phyloP scores from a whole-genome alignment of 2,329 filamentous ascomycete species.

The Verticillium nubilum region DNA sequence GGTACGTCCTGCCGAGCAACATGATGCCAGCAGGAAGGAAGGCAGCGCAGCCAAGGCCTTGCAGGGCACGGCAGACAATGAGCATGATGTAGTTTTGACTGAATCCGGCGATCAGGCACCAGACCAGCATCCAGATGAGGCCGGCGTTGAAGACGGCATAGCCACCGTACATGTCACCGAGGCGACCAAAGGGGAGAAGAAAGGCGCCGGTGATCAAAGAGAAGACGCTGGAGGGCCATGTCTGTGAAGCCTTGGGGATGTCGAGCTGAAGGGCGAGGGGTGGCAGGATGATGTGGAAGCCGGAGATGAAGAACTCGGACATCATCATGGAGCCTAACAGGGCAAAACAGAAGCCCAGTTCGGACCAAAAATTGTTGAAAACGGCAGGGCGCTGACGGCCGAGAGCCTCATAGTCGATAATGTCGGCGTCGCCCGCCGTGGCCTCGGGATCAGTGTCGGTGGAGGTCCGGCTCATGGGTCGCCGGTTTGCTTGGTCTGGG shows the following conservation, averaged over 20 bases:
- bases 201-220: conserved; percentile 52
- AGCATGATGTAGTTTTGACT: conserved; percentile 63
- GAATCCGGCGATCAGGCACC: conserved; percentile 67
- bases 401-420: conserved; percentile 47
- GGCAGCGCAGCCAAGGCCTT: conserved; percentile 68
- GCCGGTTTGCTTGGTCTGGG: not conserved
- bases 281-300: conserved; percentile 70
- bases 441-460: conserved; percentile 3
- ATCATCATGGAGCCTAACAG: conserved; percentile 59
- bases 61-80: conserved; percentile 66
- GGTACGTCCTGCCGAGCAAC: conserved; percentile 62
- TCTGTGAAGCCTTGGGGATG: conserved; percentile 56
- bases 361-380: conserved; percentile 48
- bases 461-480: not conserved
- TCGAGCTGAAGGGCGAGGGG: conserved; percentile 54
- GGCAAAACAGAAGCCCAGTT: conserved; percentile 57
- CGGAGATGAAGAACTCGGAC: conserved; percentile 70
- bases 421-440: conserved; percentile 5
- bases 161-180: conserved; percentile 59
- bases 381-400: conserved; percentile 55
- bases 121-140: conserved; percentile 59
- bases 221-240: conserved; percentile 60
- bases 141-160: conserved; percentile 55
- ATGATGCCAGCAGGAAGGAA: conserved; percentile 67
- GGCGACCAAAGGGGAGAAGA: conserved; percentile 58